Evolutionary conservation across 2,329 filamentous ascomycete species (phyloP), one percentile per base, ranked within the genome.

Genomic region (Arthroderma uncinatum): DNA sequence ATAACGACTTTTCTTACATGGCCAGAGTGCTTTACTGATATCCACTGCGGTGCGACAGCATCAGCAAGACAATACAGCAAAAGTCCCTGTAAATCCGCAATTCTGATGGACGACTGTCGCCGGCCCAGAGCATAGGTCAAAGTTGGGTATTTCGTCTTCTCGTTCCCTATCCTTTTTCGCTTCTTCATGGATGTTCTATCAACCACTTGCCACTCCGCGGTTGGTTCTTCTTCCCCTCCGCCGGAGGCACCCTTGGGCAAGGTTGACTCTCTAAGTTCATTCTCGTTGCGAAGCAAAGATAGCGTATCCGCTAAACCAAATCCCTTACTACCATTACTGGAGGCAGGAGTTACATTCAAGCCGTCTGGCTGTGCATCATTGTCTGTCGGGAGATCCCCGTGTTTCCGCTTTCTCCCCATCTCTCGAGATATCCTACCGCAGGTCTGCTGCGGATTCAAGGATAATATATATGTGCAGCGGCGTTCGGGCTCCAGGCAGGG

Each of bases 1-100:
- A 88, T 82, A 30, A 97, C 91, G 30, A 94, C 86, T 73, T 93
- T 94, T 57, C 74, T 73, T 40, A 85, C 76, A 59, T 76, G 73
- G 16, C 70, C 71, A 47, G 79, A 79, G 66, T 83, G 78, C 60
- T 76, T 77, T 58, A 85, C 73, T 30, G 81, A 78, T 14, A 83
- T 78, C 82, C 82, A 85, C 65, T 82, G 80, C n/a, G 82, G 82
- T 25, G 79, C 78, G 33, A 76, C 71, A 7, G 78, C 80, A 64
- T 84, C 81, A n/a, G 80, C 79, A 56, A 85, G 76, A 60, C 82
- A 73, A 67, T 84, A 84, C 23, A 85, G 73, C 8, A 79, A 72
- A 30, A 85, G 70, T 19, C 75, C 72, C 64, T 84, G 82, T 16
- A 85, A 67, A 62, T 84, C 81, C 52, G 74, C 71, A 56, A 84